phyloP scores from a whole-genome alignment of 441 rosid species.

The Brassica hybrid region DNA sequence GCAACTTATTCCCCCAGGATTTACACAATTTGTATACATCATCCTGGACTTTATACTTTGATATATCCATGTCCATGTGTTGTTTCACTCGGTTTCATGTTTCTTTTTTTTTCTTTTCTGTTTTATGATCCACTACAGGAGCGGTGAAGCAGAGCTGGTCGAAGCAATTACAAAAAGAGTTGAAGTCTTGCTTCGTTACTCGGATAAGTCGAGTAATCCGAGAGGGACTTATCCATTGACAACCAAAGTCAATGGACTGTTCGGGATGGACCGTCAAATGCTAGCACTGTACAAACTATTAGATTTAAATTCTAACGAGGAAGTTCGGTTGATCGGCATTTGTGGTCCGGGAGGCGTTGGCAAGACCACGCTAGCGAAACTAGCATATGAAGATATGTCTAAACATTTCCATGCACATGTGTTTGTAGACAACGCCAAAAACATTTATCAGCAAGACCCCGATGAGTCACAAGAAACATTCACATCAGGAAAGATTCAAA shows the following conservation, averaged over 20 bases:
- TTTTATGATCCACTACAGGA: too few relatives aligned
- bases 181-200: too few relatives aligned
- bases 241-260: not conserved
- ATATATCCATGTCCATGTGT: too few relatives aligned
- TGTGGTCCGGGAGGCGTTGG: constrained; percentile 27
- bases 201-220: too few relatives aligned
- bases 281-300: not conserved
- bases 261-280: constrained; percentile 23
- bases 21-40: too few relatives aligned
- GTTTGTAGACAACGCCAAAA: constrained; percentile 3
- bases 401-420: not conserved
- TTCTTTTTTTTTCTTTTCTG: too few relatives aligned
- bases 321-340: constrained; percentile 22
- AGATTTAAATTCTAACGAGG: constrained; percentile 7
- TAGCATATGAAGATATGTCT: not conserved
- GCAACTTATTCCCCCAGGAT: too few relatives aligned
- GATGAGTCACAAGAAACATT: not conserved
- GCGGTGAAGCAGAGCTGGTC: too few relatives aligned
- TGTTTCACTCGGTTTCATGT: too few relatives aligned
- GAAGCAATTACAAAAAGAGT: too few relatives aligned
- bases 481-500: not conserved
- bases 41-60: too few relatives aligned
- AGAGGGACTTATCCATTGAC: not conserved
- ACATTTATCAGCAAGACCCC: not conserved
- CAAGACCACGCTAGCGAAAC: constrained; percentile 25